A percentile compares a stretch with the other conserved stretches of the same genome.
These are phyloP conservation scores for Fusarium brevicatenulatum DNA, from an alignment of 2,329 filamentous ascomycete species.

Conservation along the genomic window DNA sequence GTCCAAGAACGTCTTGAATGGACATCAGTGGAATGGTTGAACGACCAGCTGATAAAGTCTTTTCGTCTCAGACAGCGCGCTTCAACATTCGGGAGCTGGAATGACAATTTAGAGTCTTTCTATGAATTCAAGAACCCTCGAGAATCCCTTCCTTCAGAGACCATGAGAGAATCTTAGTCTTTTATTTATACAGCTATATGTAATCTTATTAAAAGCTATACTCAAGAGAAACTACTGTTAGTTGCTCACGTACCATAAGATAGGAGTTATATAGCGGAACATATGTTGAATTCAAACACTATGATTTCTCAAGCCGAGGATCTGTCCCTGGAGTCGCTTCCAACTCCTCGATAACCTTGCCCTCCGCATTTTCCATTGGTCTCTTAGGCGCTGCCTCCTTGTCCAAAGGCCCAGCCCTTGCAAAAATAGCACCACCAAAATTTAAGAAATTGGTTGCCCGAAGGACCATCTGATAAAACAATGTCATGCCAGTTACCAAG, in stretches of 20 bases:
- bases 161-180: too few species aligned
- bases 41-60: rapidly evolving
- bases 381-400: slow-evolving; percentile 19
- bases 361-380: neutral
- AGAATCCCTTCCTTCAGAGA: too few species aligned
- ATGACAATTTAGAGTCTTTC: neutral
- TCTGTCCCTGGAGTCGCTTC: neutral
- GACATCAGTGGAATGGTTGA: neutral
- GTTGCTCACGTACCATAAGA: neutral
- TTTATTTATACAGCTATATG: too few species aligned
- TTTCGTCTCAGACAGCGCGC: neutral
- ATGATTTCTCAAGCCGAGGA: neutral
- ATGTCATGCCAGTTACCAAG: slow-evolving; percentile 29
- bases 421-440: slow-evolving; percentile 32
- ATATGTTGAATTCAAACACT: neutral
- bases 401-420: slow-evolving; percentile 22
- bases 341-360: neutral
- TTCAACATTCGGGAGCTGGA: neutral
- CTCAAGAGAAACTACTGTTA: neutral
- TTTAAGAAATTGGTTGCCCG: slow-evolving; percentile 18
- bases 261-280: neutral
- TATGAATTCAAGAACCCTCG: neutral
- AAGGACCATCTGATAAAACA: slow-evolving; percentile 35
- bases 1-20: neutral
- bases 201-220: too few species aligned